Evolutionary conservation across 768 basidiomycete genomes (phyloP), one percentile per base, ranked within the genome.

Genomic region (Rhizopogon vesiculosus): DNA sequence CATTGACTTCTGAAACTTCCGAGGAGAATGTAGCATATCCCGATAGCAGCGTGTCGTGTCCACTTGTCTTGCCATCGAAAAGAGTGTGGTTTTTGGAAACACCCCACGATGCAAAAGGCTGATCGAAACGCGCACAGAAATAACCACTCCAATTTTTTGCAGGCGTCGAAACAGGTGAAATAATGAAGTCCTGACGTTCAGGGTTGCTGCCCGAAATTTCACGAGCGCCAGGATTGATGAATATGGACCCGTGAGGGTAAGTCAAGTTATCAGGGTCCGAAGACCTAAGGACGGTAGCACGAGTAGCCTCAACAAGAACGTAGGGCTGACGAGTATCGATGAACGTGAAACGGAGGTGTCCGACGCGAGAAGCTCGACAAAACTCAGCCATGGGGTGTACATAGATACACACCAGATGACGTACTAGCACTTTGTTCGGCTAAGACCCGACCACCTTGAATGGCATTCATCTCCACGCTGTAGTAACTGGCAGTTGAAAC

Each of bases 301-400:
- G 78, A 1, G 86, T 81, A 0, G 85, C 83, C 64, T 91, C 85
- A 10, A 92, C 64, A 18, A 90, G 70, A 45, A 91, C 72, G 53
- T 86, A 87, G 0, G 86, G 86, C 48, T 63, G 10, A 5, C 60
- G 49, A 6, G 73, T 71, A n/a, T 63, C 60, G 7, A 67, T 66
- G 70, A 88, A 91, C 0, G 83, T 84, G 67, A 89, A 88, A 3
- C 85, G 79, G 1, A 91, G 73, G 65, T 91, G 87, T 0, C 86
- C 89, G 3, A 87, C 87, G 7, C 86, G 80, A 7, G 89, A 90
- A 7, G 87, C 88, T 90, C 40, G 41, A 40, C 16, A 25, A 29
- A 40, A 33, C 39, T 39, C 53, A 46, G 1, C 31, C 5, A 28
- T 7, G 42, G 33, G 25, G 25, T 25, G 25, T 25, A 61, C 28